Conservation (phyloP, 345 rosid species). For the Arabidopsis suecica region DNA sequence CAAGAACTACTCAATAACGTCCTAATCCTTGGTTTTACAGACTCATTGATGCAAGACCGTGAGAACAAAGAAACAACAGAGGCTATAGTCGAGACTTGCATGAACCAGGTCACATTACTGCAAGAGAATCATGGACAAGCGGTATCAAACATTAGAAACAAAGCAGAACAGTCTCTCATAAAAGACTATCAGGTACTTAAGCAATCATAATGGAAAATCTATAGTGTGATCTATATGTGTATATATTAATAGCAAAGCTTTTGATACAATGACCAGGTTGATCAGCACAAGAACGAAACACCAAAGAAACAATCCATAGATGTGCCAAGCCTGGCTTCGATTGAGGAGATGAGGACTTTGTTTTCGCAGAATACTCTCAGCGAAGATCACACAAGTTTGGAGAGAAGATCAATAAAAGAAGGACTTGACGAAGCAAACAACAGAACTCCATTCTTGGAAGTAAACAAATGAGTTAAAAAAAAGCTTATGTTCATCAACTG, state of each 20-base stretch:
- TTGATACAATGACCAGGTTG: constrained; percentile 55
- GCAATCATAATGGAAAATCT: constrained; percentile 27
- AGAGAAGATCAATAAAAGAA: constrained; percentile 39
- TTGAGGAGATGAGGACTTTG: constrained; percentile 67
- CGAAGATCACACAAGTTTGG: constrained; percentile 39
- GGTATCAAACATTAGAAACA: constrained; percentile 59
- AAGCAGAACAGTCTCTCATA: constrained; percentile 71
- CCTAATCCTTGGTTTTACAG: constrained; percentile 46
- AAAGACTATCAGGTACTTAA: constrained; percentile 73
- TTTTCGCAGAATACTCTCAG: constrained; percentile 21
- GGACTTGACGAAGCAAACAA: constrained; percentile 56
- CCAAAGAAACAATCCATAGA: constrained; percentile 59
- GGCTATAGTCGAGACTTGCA: constrained; percentile 54
- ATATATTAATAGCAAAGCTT: not conserved
- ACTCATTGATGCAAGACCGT: constrained; percentile 58
- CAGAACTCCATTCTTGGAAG: constrained; percentile 72
- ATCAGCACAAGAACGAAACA: constrained; percentile 51
- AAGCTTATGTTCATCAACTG: constrained; percentile 28
- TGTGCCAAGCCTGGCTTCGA: constrained; percentile 75
- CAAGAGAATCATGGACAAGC: constrained; percentile 68
- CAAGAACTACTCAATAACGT: not conserved
- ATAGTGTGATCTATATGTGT: not conserved
- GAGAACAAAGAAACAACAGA: constrained; percentile 64
- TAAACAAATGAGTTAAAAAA: constrained; percentile 50
- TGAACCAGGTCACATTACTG: constrained; percentile 56